phyloP scores from a whole-genome alignment of 2,329 filamentous ascomycete genomes.

The Pseudocercospora ulei region DNA sequence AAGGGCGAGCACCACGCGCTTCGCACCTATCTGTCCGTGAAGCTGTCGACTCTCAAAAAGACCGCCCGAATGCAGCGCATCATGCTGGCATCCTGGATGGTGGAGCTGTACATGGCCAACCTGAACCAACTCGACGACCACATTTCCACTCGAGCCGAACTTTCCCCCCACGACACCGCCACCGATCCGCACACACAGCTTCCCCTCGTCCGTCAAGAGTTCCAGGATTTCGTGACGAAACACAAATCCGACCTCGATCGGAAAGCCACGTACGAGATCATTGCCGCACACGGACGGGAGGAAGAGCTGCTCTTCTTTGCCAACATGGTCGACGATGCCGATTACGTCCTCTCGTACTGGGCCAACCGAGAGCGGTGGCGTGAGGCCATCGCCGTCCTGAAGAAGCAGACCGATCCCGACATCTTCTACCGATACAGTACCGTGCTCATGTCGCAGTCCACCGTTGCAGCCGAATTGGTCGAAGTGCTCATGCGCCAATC shows the following conservation, averaged over 20 bases:
- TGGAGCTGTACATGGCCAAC: constrained; percentile 96
- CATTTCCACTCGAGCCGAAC: constrained; percentile 77
- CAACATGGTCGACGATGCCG: constrained; percentile 77
- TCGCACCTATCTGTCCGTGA: constrained; percentile 78
- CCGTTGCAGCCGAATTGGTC: constrained; percentile 68
- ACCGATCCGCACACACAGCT: constrained; percentile 62
- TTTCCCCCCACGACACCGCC: constrained; percentile 52
- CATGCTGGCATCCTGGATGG: constrained; percentile 90
- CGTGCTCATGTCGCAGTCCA: constrained; percentile 75
- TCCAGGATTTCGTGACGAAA: constrained; percentile 74
- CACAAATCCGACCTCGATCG: constrained; percentile 81
- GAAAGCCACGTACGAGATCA: constrained; percentile 89
- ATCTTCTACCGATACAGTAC: constrained; percentile 96
- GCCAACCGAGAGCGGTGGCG: constrained; percentile 87
- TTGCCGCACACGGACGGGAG: constrained; percentile 89
- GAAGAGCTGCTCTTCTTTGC: constrained; percentile 88
- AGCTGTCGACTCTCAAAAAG: constrained; percentile 72
- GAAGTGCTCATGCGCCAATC: constrained; percentile 90
- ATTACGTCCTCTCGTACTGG: constrained; percentile 95
- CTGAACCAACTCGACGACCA: constrained; percentile 90
- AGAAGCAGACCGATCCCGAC: constrained; percentile 82
- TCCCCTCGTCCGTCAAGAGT: constrained; percentile 62
- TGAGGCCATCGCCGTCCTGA: constrained; percentile 76
- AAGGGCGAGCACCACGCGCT: constrained; percentile 81
- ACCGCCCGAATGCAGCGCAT: constrained; percentile 79